Evolutionary conservation across 306 rosid species (phyloP).

Genomic region (Boehmeria nivea): DNA sequence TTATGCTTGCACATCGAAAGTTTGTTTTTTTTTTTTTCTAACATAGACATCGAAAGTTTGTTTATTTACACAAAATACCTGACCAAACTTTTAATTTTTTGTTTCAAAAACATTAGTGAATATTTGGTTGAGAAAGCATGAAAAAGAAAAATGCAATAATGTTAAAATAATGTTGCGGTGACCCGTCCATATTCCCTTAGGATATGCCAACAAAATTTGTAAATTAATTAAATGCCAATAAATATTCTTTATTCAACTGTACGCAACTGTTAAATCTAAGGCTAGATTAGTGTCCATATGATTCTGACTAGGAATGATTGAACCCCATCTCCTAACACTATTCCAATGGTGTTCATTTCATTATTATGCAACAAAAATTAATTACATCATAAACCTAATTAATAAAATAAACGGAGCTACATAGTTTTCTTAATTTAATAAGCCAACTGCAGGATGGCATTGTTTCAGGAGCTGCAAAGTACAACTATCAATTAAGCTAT

Average conservation of each 20-base stretch:
- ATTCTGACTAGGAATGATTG: constrained; percentile 5
- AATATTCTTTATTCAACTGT: background rate
- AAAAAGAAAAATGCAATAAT: too few species aligned
- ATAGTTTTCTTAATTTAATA: constrained; percentile 6
- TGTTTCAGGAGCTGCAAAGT: constrained; percentile 2
- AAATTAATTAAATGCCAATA: background rate
- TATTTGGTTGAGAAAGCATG: too few species aligned
- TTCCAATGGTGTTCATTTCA: background rate
- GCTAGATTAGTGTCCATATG: background rate
- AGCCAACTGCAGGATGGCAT: background rate
- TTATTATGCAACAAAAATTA: background rate
- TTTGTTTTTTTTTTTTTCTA: too few species aligned
- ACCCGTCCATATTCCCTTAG: background rate
- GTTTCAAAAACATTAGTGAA: too few species aligned
- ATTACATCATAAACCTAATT: background rate
- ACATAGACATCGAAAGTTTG: too few species aligned
- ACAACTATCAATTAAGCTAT: constrained; percentile 10
- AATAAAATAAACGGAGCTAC: background rate
- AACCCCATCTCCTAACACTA: background rate
- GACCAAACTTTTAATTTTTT: too few species aligned
- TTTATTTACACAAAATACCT: too few species aligned
- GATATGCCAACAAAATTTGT: too few species aligned
- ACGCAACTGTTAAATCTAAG: constrained; percentile 7
- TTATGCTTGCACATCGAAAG: too few species aligned
- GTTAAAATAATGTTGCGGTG: background rate